These are phyloP conservation scores for Globisporangium middletonii DNA, from an alignment of 352 stramenopile species.

Conservation along the genomic window DNA sequence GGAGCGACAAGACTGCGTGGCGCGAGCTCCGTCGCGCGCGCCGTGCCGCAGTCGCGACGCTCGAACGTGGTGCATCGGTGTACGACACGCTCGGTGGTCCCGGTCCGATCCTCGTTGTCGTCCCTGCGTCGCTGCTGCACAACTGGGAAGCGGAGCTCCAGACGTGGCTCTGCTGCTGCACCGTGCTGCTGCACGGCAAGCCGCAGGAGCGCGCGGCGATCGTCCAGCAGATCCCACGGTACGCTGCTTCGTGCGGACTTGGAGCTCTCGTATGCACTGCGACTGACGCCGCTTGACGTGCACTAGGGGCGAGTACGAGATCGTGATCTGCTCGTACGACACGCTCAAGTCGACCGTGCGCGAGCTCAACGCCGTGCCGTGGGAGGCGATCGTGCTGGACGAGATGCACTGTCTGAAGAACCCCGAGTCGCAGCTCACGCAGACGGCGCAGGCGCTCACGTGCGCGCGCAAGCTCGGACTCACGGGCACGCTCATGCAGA, in stretches of 20 bases:
- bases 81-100: slow-evolving; percentile 21
- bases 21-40: slow-evolving; percentile 91
- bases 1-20: slow-evolving; percentile 94
- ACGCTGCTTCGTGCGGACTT: slow-evolving; percentile 32
- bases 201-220: slow-evolving; percentile 45
- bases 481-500: slow-evolving; percentile 87
- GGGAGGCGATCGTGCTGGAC: slow-evolving; percentile 95
- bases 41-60: slow-evolving; percentile 32
- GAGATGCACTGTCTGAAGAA: slow-evolving; percentile 99
- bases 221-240: slow-evolving; percentile 62
- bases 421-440: slow-evolving; percentile 90
- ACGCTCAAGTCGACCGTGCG: slow-evolving; percentile 88
- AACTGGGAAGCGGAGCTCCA: slow-evolving; percentile 99
- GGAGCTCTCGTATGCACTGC: neutral
- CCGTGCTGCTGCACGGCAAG: slow-evolving; percentile 61
- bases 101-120: slow-evolving; percentile 95
- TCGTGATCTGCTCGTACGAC: slow-evolving; percentile 83
- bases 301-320: slow-evolving; percentile 56
- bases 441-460: slow-evolving; percentile 61
- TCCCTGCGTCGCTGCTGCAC: slow-evolving; percentile 96
- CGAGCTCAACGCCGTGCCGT: slow-evolving; percentile 79
- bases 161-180: slow-evolving; percentile 84
- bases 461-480: slow-evolving; percentile 76
- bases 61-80: neutral
- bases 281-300: neutral